These are phyloP conservation scores for Curvularia verruculosa DNA, from an alignment of 2,329 filamentous ascomycete genomes.

Conservation along the genomic window DNA sequence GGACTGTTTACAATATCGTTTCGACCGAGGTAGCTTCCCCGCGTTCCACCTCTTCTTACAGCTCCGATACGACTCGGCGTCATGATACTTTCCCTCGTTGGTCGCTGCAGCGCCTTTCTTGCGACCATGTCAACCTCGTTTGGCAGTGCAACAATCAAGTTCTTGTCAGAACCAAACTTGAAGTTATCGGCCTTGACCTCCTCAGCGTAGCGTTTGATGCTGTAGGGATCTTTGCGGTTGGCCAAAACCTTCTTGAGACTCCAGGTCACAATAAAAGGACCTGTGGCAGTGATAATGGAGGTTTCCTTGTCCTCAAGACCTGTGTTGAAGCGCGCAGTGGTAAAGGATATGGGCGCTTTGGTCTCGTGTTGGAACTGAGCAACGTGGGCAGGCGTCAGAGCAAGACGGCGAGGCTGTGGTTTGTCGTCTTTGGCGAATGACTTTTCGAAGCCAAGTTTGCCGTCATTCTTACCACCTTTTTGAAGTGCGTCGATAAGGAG, in stretches of 20 bases:
- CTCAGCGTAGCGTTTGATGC: conserved; percentile 94
- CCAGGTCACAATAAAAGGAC: conserved; percentile 97
- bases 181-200: conserved; percentile 99
- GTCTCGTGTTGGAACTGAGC: conserved; percentile 98
- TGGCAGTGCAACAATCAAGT: conserved; percentile 93
- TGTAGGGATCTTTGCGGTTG: conserved; percentile 85
- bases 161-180: conserved; percentile 95
- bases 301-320: conserved; percentile 82
- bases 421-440: conserved; percentile 91
- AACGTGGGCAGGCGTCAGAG: conserved; percentile 86
- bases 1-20: conserved; percentile 84
- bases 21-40: conserved; percentile 74
- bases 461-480: conserved; percentile 92
- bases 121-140: conserved; percentile 99
- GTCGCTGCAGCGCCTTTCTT: conserved; percentile 81
- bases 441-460: conserved; percentile 97
- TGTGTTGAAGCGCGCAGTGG: conserved; percentile 90
- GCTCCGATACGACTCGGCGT: conserved; percentile 57
- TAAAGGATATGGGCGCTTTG: conserved; percentile 83
- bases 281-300: conserved; percentile 94
- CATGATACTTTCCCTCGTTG: conserved; percentile 92
- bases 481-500: conserved; percentile 91
- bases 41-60: conserved; percentile 44
- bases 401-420: conserved; percentile 88
- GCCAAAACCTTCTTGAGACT: conserved; percentile 86